A percentile compares a stretch with the other conserved stretches of the same genome.
phyloP scores from a whole-genome alignment of 1,284 basidiomycete genomes.

The Cutaneotrichosporon curvatum region DNA sequence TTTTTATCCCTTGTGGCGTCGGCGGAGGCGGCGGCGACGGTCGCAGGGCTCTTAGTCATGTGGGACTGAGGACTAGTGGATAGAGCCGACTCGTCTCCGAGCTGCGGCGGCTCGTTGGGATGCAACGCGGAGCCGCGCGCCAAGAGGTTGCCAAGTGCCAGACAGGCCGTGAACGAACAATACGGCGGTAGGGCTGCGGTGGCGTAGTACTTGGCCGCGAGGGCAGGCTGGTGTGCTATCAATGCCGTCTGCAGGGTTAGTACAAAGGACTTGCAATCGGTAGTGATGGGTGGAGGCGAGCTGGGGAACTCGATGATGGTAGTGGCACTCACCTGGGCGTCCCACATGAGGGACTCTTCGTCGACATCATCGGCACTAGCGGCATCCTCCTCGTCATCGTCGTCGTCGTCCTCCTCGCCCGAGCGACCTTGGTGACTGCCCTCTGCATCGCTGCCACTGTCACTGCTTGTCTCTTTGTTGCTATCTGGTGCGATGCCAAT shows the following conservation, averaged over 20 bases:
- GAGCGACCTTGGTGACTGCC: slow-evolving; percentile 4
- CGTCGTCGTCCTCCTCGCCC: background rate
- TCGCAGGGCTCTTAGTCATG: background rate
- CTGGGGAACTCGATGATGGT: no score
- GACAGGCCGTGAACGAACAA: slow-evolving; percentile 33
- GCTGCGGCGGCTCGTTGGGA: slow-evolving; percentile 12
- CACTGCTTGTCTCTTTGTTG: background rate
- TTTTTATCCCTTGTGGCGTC: no score
- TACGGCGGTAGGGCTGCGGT: slow-evolving; percentile 37
- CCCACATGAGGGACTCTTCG: slow-evolving; percentile 36
- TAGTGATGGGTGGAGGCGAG: no score
- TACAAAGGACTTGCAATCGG: no score
- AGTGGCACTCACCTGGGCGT: slow-evolving; percentile 42
- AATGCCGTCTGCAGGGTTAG: slow-evolving; percentile 29
- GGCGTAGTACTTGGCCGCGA: slow-evolving; percentile 34
- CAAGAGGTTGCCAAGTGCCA: slow-evolving; percentile 37
- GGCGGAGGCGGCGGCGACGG: background rate
- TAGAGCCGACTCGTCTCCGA: no score
- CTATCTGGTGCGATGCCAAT: slow-evolving; percentile 15
- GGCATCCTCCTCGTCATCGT: slow-evolving; percentile 3
- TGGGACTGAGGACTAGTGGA: slow-evolving; percentile 2
- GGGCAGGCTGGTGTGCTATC: slow-evolving; percentile 33
- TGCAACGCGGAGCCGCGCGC: slow-evolving; percentile 24
- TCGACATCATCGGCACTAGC: slow-evolving; percentile 16
- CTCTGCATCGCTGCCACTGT: slow-evolving; percentile 14